These are phyloP conservation scores for Alternaria panax DNA, from an alignment of 2,329 filamentous ascomycete genomes.

Conservation along the genomic window DNA sequence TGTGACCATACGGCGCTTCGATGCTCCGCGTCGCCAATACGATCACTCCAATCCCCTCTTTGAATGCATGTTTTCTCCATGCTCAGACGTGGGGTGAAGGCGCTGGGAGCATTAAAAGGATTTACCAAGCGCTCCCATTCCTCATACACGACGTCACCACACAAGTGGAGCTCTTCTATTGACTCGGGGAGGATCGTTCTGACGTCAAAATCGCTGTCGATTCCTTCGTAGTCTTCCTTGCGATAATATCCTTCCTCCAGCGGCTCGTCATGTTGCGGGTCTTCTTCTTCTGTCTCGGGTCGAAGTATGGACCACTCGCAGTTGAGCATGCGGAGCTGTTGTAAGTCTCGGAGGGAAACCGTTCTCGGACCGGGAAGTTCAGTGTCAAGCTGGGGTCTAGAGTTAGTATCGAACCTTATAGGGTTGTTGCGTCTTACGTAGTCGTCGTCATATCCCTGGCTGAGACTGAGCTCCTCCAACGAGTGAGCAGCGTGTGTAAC, in stretches of 20 bases:
- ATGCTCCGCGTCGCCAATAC: neutral
- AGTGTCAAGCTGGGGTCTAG: neutral
- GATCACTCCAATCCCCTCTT: neutral
- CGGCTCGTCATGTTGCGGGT: neutral
- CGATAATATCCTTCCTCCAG: neutral
- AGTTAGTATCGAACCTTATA: neutral
- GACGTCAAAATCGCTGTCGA: neutral
- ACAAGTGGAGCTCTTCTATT: neutral
- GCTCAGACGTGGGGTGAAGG: neutral
- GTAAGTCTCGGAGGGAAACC: neutral
- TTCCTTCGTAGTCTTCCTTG: neutral
- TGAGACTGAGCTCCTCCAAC: constrained; percentile 12
- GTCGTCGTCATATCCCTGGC: neutral
- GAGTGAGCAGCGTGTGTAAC: constrained; percentile 10
- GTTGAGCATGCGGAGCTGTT: neutral
- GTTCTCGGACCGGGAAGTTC: neutral
- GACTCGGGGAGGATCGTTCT: neutral
- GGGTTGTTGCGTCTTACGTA: neutral
- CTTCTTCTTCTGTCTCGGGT: neutral
- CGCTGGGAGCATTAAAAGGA: neutral
- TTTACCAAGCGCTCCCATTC: neutral
- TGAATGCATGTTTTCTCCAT: neutral
- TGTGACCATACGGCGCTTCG: neutral
- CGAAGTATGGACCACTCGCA: neutral
- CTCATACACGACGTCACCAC: neutral